Evolutionary conservation across 768 basidiomycete species (phyloP).

Genomic region (Hemileccinum impolitum): DNA sequence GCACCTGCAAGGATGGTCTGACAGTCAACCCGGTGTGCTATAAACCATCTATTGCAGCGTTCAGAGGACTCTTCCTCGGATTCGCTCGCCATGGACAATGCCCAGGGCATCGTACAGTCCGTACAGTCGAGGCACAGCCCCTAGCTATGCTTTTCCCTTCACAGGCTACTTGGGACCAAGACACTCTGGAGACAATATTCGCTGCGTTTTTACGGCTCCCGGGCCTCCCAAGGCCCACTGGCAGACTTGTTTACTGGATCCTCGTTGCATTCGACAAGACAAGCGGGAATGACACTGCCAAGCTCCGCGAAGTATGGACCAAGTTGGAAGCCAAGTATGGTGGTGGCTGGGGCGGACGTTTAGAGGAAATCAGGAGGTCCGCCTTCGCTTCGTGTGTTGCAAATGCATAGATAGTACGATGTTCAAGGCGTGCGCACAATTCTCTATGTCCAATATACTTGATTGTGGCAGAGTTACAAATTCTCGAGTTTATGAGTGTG

Average conservation of each 20-base stretch:
- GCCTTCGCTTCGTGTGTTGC: constrained; percentile 27
- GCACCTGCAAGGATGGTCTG: constrained; percentile 28
- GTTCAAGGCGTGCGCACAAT: neutral
- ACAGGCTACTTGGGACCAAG: constrained; percentile 47
- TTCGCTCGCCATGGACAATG: constrained; percentile 58
- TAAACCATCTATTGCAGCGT: constrained; percentile 49
- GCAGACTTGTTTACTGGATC: constrained; percentile 60
- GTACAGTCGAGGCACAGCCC: neutral
- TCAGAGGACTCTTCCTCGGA: constrained; percentile 72
- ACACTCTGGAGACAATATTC: constrained; percentile 56
- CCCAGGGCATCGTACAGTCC: constrained; percentile 6
- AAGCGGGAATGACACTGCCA: constrained; percentile 46
- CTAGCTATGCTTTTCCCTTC: constrained; percentile 7
- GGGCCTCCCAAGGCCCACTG: constrained; percentile 38
- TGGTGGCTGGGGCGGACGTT: constrained; percentile 40
- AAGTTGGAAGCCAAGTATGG: constrained; percentile 55
- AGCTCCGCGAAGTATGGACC: constrained; percentile 56
- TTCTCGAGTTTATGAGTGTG: neutral
- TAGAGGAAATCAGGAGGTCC: constrained; percentile 41
- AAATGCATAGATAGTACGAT: neutral
- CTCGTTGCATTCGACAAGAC: constrained; percentile 61
- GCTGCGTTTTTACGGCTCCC: constrained; percentile 61
- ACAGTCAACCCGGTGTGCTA: constrained; percentile 31
- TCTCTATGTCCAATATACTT: neutral
- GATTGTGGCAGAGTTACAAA: constrained; percentile 9